phyloP scores from a whole-genome alignment of 1,284 basidiomycete species.

The Boletellus sp. region DNA sequence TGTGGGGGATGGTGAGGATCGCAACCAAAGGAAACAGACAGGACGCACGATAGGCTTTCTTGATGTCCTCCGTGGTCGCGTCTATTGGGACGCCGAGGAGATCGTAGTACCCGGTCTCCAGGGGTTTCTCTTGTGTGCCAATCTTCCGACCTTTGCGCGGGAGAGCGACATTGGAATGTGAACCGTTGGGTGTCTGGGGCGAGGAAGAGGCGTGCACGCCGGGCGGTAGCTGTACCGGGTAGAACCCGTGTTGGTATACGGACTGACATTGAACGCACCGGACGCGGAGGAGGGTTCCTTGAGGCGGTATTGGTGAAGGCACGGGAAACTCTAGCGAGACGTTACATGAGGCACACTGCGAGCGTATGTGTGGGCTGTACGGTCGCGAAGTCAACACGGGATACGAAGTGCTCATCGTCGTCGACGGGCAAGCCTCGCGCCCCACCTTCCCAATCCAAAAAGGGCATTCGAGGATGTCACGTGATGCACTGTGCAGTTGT shows the following conservation, averaged over 20 bases:
- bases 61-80: conserved; percentile 84
- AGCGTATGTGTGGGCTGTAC: conserved; percentile 58
- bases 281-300: conserved; percentile 63
- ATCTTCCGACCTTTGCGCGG: conserved; percentile 59
- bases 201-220: conserved; percentile 15
- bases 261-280: conserved; percentile 67
- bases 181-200: conserved; percentile 13
- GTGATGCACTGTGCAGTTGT: conserved; percentile 2
- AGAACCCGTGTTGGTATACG: conserved; percentile 60
- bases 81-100: conserved; percentile 72
- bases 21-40: neutral
- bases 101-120: conserved; percentile 90
- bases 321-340: conserved; percentile 70
- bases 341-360: conserved; percentile 62
- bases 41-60: conserved; percentile 86
- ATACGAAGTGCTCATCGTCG: conserved; percentile 33
- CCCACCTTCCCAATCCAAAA: conserved; percentile 1
- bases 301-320: conserved; percentile 61
- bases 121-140: conserved; percentile 83
- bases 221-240: conserved; percentile 53
- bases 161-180: conserved; percentile 15
- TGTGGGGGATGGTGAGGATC: conserved; percentile 1
- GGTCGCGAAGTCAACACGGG: conserved; percentile 55
- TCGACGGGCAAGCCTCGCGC: conserved; percentile 8
- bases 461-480: conserved; percentile 13